These are phyloP conservation scores for Lathyrus tuberosus DNA, from an alignment of 306 rosid genomes.

Conservation along the genomic window DNA sequence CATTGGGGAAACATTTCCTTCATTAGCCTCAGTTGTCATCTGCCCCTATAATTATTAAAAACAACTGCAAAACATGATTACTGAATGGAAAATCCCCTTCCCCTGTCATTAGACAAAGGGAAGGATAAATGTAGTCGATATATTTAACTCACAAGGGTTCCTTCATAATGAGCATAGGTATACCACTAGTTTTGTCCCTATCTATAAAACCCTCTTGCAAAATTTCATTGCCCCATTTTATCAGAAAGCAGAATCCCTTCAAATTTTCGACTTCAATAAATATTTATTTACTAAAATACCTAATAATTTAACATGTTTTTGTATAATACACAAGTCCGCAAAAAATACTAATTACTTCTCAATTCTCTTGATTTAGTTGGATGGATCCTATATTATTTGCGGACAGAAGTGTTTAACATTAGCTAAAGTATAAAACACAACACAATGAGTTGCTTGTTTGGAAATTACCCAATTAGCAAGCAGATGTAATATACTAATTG, in stretches of 20 bases:
- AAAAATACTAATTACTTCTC: background rate
- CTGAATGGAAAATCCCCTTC: constrained; percentile 4
- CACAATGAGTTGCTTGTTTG: constrained; percentile 1
- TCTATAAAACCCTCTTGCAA: background rate
- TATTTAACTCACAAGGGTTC: background rate
- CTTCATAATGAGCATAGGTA: constrained; percentile 5
- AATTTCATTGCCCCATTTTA: background rate
- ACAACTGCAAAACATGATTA: constrained; percentile 28
- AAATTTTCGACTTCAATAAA: background rate
- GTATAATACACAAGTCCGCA: background rate
- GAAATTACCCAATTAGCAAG: constrained; percentile 17
- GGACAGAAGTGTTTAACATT: background rate
- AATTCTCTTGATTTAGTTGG: background rate
- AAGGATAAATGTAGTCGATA: background rate
- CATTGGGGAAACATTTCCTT: constrained; percentile 38
- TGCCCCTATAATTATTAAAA: constrained; percentile 52
- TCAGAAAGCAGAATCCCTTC: background rate
- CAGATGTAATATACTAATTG: constrained; percentile 43
- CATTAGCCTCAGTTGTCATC: constrained; percentile 41
- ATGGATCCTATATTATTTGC: background rate
- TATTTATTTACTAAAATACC: constrained; percentile 1
- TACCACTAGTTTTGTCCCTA: background rate
- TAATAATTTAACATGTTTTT: background rate
- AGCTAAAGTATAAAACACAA: constrained; percentile 8
- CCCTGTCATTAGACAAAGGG: constrained; percentile 3